Evolutionary conservation across 164 flowering plant genomes (phyloP).

Genomic region (Piper longum): DNA sequence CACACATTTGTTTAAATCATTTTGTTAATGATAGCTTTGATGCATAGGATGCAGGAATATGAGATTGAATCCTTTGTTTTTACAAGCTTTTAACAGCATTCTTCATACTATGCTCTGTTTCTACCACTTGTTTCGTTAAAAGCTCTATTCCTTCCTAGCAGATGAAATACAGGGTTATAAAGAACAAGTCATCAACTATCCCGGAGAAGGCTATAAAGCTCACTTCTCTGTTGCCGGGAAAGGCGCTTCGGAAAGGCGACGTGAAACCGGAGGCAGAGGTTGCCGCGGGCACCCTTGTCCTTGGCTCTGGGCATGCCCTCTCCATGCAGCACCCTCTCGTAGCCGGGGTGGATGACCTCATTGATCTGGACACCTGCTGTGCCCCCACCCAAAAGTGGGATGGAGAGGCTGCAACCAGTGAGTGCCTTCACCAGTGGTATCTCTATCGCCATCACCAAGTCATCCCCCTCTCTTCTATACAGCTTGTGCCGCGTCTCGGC

Average conservation of each 20-base stretch:
- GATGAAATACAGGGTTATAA: conserved; percentile 10
- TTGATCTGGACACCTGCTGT: conserved; percentile 31
- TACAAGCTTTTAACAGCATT: no score
- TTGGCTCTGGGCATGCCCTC: conserved; percentile 66
- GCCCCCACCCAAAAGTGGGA: conserved; percentile 61
- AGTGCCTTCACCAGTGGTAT: conserved; percentile 65
- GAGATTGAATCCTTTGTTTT: no score
- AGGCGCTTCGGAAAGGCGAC: conserved; percentile 41
- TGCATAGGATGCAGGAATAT: no score
- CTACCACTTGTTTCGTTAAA: no score
- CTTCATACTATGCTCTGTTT: no score
- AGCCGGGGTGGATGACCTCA: conserved; percentile 52
- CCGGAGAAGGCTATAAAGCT: conserved; percentile 30
- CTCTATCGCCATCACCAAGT: conserved; percentile 45
- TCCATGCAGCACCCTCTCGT: conserved; percentile 42
- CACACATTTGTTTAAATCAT: no score
- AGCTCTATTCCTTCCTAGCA: no score
- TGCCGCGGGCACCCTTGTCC: conserved; percentile 40
- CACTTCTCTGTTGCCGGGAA: conserved; percentile 33
- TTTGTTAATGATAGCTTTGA: no score
- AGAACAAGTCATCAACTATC: conserved; percentile 23
- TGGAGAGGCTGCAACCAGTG: conserved; percentile 41
- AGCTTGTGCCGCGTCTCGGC: conserved; percentile 51
- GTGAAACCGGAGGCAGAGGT: conserved; percentile 39
- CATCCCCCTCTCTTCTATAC: conserved; percentile 48